Conservation (phyloP, 352 stramenopile genomes). For the Aphanomyces stellatus region DNA sequence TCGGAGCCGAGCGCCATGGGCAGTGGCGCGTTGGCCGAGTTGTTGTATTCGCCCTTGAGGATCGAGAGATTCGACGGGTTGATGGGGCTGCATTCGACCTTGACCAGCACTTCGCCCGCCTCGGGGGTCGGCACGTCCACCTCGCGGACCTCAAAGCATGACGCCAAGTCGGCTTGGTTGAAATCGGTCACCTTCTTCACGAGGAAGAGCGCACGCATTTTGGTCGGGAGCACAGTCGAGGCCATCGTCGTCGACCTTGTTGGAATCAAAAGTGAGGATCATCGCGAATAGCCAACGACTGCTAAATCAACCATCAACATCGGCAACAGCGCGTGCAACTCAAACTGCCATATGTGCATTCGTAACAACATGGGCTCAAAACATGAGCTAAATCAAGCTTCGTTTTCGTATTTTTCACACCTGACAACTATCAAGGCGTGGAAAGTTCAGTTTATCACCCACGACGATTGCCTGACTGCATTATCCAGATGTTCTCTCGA, state of each 20-base stretch:
- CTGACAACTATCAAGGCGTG: no score
- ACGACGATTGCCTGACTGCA: no score
- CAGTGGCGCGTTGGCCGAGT: background rate
- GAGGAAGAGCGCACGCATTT: slow-evolving; percentile 16
- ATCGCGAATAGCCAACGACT: no score
- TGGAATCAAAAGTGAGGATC: no score
- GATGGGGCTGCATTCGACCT: slow-evolving; percentile 22
- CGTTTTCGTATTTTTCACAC: background rate
- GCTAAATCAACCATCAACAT: background rate
- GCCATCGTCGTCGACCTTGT: no score
- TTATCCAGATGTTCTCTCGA: no score
- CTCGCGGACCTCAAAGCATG: slow-evolving; percentile 15
- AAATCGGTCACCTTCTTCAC: slow-evolving; percentile 16
- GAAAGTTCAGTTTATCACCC: no score
- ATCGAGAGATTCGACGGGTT: slow-evolving; percentile 11
- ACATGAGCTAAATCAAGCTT: background rate
- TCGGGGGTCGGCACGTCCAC: slow-evolving; percentile 20
- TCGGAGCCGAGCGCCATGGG: background rate
- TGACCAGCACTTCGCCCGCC: slow-evolving; percentile 22
- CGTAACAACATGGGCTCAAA: background rate
- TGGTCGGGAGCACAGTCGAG: slow-evolving; percentile 8
- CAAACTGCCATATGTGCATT: background rate
- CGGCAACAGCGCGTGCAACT: background rate
- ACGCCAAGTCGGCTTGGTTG: slow-evolving; percentile 4
- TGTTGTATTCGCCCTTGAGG: background rate